Percentiles rank a stretch among this genome's conserved stretches.
Conservation (phyloP, 2,329 filamentous ascomycete genomes). For the Curvularia lunata region DNA sequence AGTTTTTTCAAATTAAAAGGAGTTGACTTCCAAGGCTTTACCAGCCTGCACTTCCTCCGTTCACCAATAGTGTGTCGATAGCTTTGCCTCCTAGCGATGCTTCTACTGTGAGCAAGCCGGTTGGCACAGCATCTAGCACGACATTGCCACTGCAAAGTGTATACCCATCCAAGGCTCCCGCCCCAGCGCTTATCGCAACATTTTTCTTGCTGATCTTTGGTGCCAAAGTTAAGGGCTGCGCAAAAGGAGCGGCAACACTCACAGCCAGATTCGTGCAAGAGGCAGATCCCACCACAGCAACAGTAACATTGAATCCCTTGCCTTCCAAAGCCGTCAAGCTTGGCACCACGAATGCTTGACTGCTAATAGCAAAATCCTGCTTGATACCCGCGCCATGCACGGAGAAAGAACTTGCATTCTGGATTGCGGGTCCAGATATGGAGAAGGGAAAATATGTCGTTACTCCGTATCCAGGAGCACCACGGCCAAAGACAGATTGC, state of each 20-base stretch:
- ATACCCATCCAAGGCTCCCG: background rate
- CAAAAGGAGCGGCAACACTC: background rate
- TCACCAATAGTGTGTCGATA: background rate
- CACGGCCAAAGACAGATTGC: background rate
- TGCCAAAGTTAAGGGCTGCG: background rate
- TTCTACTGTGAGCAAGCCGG: background rate
- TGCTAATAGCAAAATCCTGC: background rate
- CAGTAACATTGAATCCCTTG: background rate
- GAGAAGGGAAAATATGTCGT: constrained; percentile 7
- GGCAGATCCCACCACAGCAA: background rate
- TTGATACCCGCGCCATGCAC: background rate
- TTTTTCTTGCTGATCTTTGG: background rate
- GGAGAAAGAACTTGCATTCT: constrained; percentile 1
- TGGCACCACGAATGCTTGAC: background rate
- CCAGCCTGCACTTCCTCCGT: background rate
- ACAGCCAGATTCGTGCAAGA: background rate
- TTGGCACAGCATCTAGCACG: background rate
- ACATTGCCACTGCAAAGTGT: background rate
- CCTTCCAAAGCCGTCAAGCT: background rate
- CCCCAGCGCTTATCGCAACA: background rate
- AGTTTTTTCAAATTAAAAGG: background rate
- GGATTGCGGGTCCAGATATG: background rate
- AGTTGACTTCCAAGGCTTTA: background rate
- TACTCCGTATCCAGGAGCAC: background rate
- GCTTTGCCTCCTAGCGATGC: background rate